Evolutionary conservation across 257 asterid species (phyloP).

Genomic region (Capsicum pubescens): DNA sequence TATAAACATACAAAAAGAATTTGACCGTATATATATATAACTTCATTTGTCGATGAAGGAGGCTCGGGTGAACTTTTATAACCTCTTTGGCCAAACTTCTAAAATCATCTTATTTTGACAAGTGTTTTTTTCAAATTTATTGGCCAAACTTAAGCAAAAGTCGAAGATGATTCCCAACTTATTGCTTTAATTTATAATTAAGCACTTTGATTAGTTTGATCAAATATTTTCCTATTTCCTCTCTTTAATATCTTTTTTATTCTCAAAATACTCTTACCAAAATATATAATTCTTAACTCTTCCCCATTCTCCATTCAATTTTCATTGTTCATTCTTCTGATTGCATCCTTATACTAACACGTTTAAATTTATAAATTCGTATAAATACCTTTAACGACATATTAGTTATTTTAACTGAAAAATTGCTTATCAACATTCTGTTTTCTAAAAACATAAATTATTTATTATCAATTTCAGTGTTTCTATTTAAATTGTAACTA

Average conservation of each 20-base stretch:
- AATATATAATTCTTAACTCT: no score
- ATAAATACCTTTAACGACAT: not conserved
- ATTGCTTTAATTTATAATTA: not conserved
- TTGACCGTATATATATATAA: no score
- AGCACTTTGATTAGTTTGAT: not conserved
- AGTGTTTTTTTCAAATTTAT: no score
- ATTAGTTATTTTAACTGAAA: not conserved
- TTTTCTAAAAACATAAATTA: not conserved
- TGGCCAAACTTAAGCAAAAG: not conserved
- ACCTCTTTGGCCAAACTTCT: no score
- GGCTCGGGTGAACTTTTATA: no score
- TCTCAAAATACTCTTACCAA: not conserved
- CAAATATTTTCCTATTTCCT: not conserved
- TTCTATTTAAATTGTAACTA: not conserved
- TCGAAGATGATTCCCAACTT: not conserved
- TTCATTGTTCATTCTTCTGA: not conserved
- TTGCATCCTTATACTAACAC: not conserved
- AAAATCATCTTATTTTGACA: no score
- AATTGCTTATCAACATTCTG: no score
- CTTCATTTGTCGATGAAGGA: no score
- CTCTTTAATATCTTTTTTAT: not conserved
- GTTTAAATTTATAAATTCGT: not conserved
- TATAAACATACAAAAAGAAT: no score
- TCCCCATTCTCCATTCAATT: not conserved
- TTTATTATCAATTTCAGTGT: not conserved